These are phyloP conservation scores for Puccinia hordei DNA, from an alignment of 1,284 basidiomycete genomes.

Conservation along the genomic window DNA sequence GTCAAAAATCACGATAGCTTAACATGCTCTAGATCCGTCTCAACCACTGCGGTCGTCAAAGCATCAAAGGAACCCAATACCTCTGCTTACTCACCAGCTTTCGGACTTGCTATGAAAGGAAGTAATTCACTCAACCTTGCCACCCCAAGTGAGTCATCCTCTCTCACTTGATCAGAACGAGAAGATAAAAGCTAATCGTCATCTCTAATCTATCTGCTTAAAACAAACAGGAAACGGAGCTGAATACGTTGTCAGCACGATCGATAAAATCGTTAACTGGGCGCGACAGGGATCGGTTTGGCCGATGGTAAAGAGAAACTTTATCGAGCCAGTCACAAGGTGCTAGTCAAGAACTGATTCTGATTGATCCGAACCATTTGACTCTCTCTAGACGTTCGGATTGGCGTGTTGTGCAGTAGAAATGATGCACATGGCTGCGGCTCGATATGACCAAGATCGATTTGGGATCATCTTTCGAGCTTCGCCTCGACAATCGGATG, in stretches of 20 bases:
- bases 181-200: too few relatives aligned
- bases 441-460: slow-evolving; percentile 97
- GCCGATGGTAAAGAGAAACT: slow-evolving; percentile 86
- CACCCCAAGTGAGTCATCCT: slow-evolving; percentile 64
- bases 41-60: slow-evolving; percentile 19
- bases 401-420: slow-evolving; percentile 98
- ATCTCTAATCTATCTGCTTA: too few relatives aligned
- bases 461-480: slow-evolving; percentile 98
- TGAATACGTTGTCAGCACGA: slow-evolving; percentile 94
- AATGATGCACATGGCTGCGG: slow-evolving; percentile 99
- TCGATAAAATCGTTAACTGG: slow-evolving; percentile 98
- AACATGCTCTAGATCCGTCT: slow-evolving; percentile 11
- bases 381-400: slow-evolving; percentile 63
- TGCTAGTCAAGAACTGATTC: background rate
- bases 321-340: background rate
- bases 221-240: slow-evolving; percentile 53
- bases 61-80: slow-evolving; percentile 22
- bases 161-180: too few relatives aligned
- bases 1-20: slow-evolving; percentile 21
- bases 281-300: slow-evolving; percentile 96
- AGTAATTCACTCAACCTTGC: slow-evolving; percentile 83
- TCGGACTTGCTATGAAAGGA: slow-evolving; percentile 67
- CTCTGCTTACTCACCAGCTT: slow-evolving; percentile 46
- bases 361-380: background rate
- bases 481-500: slow-evolving; percentile 92